Conservation (phyloP, 2,329 filamentous ascomycete genomes). For the Pleomassaria siparia region DNA sequence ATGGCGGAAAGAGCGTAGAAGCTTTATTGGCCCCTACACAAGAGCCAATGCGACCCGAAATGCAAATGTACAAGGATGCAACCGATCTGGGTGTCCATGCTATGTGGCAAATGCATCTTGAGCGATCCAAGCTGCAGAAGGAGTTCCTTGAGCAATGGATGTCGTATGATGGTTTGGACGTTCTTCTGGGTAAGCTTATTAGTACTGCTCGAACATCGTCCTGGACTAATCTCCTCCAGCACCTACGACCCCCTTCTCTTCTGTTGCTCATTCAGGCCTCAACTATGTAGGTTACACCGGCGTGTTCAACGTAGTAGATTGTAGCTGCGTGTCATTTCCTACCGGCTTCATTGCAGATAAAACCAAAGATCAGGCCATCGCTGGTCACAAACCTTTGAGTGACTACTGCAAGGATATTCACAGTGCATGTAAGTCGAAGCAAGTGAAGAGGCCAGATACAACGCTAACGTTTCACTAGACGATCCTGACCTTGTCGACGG, state of each 20-base stretch:
- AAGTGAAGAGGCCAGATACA: not conserved
- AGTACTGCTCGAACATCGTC: not conserved
- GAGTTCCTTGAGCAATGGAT: conserved; percentile 51
- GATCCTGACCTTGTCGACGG: conserved; percentile 44
- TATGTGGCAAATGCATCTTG: conserved; percentile 53
- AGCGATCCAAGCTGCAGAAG: conserved; percentile 47
- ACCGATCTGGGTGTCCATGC: conserved; percentile 47
- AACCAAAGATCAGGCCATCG: conserved; percentile 34
- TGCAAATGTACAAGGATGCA: conserved; percentile 48
- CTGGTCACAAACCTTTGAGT: conserved; percentile 32
- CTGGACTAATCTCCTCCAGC: conserved; percentile 16
- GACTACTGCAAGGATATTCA: conserved; percentile 44
- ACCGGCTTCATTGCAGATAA: conserved; percentile 44
- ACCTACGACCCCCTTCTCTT: conserved; percentile 50
- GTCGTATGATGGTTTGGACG: conserved; percentile 45
- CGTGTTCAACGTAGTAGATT: conserved; percentile 54
- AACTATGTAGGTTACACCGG: conserved; percentile 50
- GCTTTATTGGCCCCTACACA: conserved; percentile 44
- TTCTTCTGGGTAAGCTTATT: conserved; percentile 42
- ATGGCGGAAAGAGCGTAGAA: conserved; percentile 53
- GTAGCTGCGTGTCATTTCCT: conserved; percentile 50
- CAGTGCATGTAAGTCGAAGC: conserved; percentile 44
- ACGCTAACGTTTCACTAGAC: conserved; percentile 26
- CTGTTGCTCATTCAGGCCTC: conserved; percentile 47
- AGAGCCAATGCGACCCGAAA: conserved; percentile 54